Evolutionary conservation across 768 basidiomycete genomes (phyloP).

Genomic region (Suillus variegatus): DNA sequence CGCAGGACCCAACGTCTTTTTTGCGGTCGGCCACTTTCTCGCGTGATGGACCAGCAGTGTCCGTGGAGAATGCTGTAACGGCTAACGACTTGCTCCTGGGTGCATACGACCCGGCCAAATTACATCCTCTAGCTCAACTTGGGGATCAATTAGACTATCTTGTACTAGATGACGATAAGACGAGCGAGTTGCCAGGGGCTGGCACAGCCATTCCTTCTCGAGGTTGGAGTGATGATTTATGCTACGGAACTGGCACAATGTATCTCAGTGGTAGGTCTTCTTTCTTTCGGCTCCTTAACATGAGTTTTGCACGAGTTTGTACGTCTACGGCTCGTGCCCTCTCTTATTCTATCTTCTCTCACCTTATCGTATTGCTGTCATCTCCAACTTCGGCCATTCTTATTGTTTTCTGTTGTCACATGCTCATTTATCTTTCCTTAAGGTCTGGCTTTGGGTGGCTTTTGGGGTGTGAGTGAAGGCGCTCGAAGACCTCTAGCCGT

Average conservation of each 20-base stretch:
- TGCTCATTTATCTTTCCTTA: slow-evolving; percentile 60
- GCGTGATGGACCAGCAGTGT: slow-evolving; percentile 33
- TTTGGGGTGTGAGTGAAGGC: slow-evolving; percentile 97
- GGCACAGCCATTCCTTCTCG: slow-evolving; percentile 90
- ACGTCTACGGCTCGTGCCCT: slow-evolving; percentile 53
- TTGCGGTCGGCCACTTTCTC: slow-evolving; percentile 52
- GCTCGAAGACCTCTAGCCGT: slow-evolving; percentile 84
- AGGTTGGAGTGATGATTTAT: slow-evolving; percentile 99
- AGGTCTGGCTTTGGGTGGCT: slow-evolving; percentile 94
- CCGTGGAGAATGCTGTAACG: slow-evolving; percentile 63
- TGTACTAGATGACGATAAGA: slow-evolving; percentile 95
- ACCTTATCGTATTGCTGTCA: slow-evolving; percentile 66
- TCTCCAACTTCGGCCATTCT: slow-evolving; percentile 60
- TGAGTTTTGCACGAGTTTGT: slow-evolving; percentile 46
- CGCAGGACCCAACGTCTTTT: slow-evolving; percentile 47
- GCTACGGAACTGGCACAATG: slow-evolving; percentile 98
- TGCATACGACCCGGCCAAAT: slow-evolving; percentile 86
- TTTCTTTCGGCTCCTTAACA: slow-evolving; percentile 57
- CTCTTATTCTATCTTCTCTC: slow-evolving; percentile 50
- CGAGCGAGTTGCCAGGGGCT: slow-evolving; percentile 85
- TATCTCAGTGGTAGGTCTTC: slow-evolving; percentile 88
- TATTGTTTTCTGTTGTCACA: slow-evolving; percentile 86
- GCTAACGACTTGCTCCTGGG: slow-evolving; percentile 87
- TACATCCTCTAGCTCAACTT: slow-evolving; percentile 92
- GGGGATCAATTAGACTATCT: slow-evolving; percentile 96